Evolutionary conservation across 2,329 filamentous ascomycete species (phyloP).

Genomic region (Fusarium tuaranense): DNA sequence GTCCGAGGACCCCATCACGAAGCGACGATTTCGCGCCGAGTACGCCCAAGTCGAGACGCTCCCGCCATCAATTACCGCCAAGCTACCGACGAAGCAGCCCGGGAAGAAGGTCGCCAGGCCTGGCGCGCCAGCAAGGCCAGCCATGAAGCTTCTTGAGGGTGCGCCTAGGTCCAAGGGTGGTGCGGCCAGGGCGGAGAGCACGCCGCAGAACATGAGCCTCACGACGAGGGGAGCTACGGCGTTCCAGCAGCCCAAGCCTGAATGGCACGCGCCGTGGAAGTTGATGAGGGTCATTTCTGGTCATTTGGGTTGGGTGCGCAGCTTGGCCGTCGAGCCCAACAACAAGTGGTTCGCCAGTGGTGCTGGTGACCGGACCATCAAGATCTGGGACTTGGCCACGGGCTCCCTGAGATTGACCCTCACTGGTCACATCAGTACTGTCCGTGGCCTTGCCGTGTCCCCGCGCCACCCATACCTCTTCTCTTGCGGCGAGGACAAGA

Average conservation of each 20-base stretch:
- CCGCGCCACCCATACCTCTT: conserved; percentile 96
- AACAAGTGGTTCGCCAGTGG: conserved; percentile 99
- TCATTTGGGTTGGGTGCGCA: conserved; percentile 94
- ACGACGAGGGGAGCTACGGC: conserved; percentile 45
- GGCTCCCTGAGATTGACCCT: conserved; percentile 87
- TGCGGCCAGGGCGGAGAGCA: conserved; percentile 34
- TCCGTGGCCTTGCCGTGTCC: conserved; percentile 91
- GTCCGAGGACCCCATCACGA: conserved; percentile 49
- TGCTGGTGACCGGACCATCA: conserved; percentile 95
- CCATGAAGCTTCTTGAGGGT: conserved; percentile 55
- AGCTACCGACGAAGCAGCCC: conserved; percentile 69
- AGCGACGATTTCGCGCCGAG: conserved; percentile 73
- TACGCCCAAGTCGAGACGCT: conserved; percentile 83
- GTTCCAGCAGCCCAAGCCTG: conserved; percentile 72
- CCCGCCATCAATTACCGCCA: conserved; percentile 81
- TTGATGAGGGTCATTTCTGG: conserved; percentile 97
- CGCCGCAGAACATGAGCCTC: conserved; percentile 48
- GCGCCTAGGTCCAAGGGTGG: conserved; percentile 52
- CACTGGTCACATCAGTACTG: conserved; percentile 94
- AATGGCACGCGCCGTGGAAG: conserved; percentile 99
- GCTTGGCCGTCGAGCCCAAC: conserved; percentile 90
- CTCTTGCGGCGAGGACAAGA: conserved; percentile 98
- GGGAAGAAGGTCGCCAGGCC: conserved; percentile 61
- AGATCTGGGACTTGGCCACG: conserved; percentile 96
- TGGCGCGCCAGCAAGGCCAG: conserved; percentile 47